A percentile compares a stretch with the other conserved stretches of the same genome.
These are phyloP conservation scores for Pterocarpus santalinus DNA, from an alignment of 306 rosid genomes.

Conservation along the genomic window DNA sequence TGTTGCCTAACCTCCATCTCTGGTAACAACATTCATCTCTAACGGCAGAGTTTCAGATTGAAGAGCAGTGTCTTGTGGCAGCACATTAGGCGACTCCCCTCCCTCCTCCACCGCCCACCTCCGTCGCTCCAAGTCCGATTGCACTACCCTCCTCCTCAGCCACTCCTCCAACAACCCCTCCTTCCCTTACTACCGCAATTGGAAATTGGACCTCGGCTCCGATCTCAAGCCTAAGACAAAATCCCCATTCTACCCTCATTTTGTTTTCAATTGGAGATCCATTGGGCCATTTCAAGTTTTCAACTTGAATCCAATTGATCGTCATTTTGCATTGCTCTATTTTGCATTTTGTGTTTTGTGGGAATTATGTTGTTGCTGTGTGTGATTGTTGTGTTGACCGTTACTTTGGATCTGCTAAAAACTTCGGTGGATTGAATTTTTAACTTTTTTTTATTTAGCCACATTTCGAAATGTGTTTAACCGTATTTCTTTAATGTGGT, in stretches of 20 bases:
- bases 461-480: too few species aligned
- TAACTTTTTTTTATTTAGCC: too few species aligned
- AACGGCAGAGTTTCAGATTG: too few species aligned
- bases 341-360: neutral
- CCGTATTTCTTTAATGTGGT: too few species aligned
- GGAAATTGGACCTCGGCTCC: constrained; percentile 64
- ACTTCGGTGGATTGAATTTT: too few species aligned
- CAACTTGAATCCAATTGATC: too few species aligned
- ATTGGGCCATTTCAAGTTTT: too few species aligned
- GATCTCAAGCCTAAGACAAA: constrained; percentile 84
- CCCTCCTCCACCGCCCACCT: constrained; percentile 25
- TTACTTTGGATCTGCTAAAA: constrained; percentile 16
- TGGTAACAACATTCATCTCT: too few species aligned
- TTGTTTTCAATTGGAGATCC: neutral
- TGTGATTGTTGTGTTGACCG: neutral
- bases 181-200: constrained; percentile 78
- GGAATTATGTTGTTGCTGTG: too few species aligned
- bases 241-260: too few species aligned
- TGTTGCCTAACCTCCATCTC: too few species aligned
- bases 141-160: constrained; percentile 60
- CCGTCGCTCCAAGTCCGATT: constrained; percentile 54
- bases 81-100: constrained; percentile 28
- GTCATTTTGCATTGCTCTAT: neutral
- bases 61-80: too few species aligned
- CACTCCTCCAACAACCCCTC: constrained; percentile 54